phyloP scores from a whole-genome alignment of 1,284 basidiomycete species.

The Stygiomarasmius scandens region DNA sequence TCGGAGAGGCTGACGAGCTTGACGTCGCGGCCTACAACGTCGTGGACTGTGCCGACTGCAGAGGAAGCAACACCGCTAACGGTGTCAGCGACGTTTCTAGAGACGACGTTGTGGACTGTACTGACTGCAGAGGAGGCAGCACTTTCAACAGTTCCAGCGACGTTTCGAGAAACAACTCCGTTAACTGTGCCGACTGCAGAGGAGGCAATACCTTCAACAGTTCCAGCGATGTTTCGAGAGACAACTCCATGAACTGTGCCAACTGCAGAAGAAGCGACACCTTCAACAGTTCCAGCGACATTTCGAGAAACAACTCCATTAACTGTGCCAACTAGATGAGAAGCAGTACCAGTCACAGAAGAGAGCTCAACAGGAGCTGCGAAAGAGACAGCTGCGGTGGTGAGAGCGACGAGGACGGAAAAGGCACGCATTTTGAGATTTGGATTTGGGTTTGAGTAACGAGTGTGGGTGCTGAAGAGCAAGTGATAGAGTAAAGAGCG shows the following conservation, averaged over 20 bases:
- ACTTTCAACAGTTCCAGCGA: no score
- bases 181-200: no score
- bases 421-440: constrained; percentile 47
- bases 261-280: constrained; percentile 1
- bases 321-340: not conserved
- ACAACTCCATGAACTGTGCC: not conserved
- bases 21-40: no score
- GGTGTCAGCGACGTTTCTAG: not conserved
- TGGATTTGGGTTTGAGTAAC: constrained; percentile 1
- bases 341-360: not conserved
- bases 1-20: no score
- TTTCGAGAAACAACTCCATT: not conserved
- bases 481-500: constrained; percentile 8
- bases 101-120: not conserved
- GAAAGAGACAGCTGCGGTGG: constrained; percentile 32
- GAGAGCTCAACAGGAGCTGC: constrained; percentile 24
- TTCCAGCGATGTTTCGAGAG: no score
- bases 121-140: not conserved
- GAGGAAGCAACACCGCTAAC: no score
- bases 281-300: not conserved
- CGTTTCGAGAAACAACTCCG: no score
- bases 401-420: constrained; percentile 40
- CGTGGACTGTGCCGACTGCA: no score
- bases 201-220: no score
- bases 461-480: constrained; percentile 33